phyloP scores from a whole-genome alignment of 2,329 filamentous ascomycete genomes.

The Ascochyta fabae region DNA sequence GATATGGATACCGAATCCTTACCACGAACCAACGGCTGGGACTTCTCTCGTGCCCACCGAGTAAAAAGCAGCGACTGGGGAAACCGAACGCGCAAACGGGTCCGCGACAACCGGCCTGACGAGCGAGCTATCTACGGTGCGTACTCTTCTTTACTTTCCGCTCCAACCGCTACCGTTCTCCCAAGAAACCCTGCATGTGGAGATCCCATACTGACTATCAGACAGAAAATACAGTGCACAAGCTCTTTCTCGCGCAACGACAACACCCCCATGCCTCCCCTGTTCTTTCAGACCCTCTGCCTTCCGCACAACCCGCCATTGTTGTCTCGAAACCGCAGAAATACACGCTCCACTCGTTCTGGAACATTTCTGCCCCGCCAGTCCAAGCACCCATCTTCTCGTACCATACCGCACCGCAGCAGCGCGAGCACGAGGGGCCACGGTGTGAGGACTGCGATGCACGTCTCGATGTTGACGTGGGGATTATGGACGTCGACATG shows the following conservation, averaged over 20 bases:
- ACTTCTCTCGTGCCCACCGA: slow-evolving; percentile 35
- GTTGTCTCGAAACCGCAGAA: slow-evolving; percentile 43
- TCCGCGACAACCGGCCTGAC: slow-evolving; percentile 64
- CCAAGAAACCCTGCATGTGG: no score
- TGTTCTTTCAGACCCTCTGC: slow-evolving; percentile 31
- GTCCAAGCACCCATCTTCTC: slow-evolving; percentile 30
- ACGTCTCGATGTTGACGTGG: no score
- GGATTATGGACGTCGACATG: slow-evolving; percentile 30
- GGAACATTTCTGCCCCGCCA: slow-evolving; percentile 50
- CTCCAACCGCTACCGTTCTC: no score
- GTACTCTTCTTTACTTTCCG: background rate
- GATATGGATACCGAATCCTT: slow-evolving; percentile 29
- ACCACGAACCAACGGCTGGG: slow-evolving; percentile 28
- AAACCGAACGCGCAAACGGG: slow-evolving; percentile 65
- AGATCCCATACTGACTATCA: background rate
- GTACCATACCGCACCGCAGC: slow-evolving; percentile 19
- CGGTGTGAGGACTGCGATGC: slow-evolving; percentile 56
- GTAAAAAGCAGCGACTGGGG: slow-evolving; percentile 53
- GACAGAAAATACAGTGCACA: slow-evolving; percentile 54
- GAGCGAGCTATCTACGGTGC: slow-evolving; percentile 63
- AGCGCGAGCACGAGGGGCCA: slow-evolving; percentile 16
- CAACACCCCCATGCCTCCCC: slow-evolving; percentile 39
- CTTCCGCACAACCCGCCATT: slow-evolving; percentile 15
- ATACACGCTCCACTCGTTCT: slow-evolving; percentile 57
- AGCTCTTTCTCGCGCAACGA: slow-evolving; percentile 55